A percentile compares a stretch with the other conserved stretches of the same genome.
phyloP scores from a whole-genome alignment of 331 rosid genomes.

The Quercus phellos region DNA sequence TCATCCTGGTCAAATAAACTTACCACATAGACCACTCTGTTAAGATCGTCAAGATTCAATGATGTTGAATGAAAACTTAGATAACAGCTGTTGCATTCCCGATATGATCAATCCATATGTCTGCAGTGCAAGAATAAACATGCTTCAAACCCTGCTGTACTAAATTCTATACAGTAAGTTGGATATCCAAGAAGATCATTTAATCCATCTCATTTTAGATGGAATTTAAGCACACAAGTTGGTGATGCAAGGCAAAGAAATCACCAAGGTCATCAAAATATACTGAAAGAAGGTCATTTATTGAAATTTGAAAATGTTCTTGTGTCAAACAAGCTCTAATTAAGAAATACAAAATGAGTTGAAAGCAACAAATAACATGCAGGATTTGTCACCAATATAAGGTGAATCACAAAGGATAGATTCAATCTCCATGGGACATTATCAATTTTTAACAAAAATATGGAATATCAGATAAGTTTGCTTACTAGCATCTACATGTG shows the following conservation, averaged over 20 bases:
- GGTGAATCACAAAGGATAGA: neutral
- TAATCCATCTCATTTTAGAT: neutral
- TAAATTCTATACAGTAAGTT: neutral
- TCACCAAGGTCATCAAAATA: neutral
- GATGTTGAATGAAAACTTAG: conserved; percentile 67
- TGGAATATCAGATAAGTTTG: neutral
- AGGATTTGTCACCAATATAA: neutral
- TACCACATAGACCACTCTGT: neutral
- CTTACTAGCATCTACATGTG: no score
- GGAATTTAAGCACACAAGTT: neutral
- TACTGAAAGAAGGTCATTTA: neutral
- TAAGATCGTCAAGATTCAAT: conserved; percentile 27
- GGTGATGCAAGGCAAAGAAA: neutral
- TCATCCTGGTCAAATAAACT: neutral
- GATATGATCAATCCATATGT: conserved; percentile 75
- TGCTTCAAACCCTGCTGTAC: neutral
- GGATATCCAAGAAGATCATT: neutral
- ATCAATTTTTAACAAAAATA: neutral
- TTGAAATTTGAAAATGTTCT: neutral
- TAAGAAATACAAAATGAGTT: neutral
- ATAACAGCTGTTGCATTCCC: conserved; percentile 63
- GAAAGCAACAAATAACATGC: neutral
- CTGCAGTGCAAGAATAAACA: conserved; percentile 37
- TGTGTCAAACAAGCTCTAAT: neutral
- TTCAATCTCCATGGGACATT: neutral